Evolutionary conservation across 345 rosid species (phyloP).

Genomic region (Ceriops tagal): DNA sequence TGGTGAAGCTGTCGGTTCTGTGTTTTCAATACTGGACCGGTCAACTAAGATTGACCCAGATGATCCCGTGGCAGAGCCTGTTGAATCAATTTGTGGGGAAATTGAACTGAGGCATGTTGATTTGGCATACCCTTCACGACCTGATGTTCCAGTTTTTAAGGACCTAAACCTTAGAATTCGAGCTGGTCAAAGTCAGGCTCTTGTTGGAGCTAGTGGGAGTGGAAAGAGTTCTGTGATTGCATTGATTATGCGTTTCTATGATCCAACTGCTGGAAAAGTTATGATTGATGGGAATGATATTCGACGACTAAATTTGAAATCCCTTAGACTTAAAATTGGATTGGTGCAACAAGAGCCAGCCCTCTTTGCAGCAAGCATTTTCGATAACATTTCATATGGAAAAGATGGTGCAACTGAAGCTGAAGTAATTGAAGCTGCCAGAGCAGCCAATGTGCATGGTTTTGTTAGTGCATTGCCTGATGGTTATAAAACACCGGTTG

Average conservation of each 20-base stretch:
- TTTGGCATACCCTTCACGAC: conserved; percentile 74
- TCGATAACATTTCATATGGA: conserved; percentile 76
- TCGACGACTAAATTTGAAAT: conserved; percentile 52
- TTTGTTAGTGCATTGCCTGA: conserved; percentile 74
- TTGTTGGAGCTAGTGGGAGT: conserved; percentile 86
- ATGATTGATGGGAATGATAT: conserved; percentile 81
- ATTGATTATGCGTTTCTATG: conserved; percentile 76
- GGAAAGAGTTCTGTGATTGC: conserved; percentile 83
- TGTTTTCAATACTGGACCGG: conserved; percentile 77
- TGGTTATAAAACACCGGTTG: conserved; percentile 91
- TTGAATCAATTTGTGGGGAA: conserved; percentile 51
- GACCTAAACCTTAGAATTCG: conserved; percentile 57
- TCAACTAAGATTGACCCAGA: conserved; percentile 80
- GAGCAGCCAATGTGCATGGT: conserved; percentile 71
- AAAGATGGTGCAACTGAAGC: conserved; percentile 65
- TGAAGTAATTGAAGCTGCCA: conserved; percentile 74
- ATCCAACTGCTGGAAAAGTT: conserved; percentile 69
- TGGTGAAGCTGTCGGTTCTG: conserved; percentile 95
- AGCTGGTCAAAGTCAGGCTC: conserved; percentile 69
- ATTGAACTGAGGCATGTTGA: conserved; percentile 1
- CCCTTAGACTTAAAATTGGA: conserved; percentile 68
- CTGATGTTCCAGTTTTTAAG: conserved; percentile 57
- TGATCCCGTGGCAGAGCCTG: conserved; percentile 80
- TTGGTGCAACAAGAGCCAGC: conserved; percentile 89
- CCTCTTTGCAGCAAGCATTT: conserved; percentile 74